Conservation (phyloP, 345 rosid genomes). For the Euphorbia peplus region DNA sequence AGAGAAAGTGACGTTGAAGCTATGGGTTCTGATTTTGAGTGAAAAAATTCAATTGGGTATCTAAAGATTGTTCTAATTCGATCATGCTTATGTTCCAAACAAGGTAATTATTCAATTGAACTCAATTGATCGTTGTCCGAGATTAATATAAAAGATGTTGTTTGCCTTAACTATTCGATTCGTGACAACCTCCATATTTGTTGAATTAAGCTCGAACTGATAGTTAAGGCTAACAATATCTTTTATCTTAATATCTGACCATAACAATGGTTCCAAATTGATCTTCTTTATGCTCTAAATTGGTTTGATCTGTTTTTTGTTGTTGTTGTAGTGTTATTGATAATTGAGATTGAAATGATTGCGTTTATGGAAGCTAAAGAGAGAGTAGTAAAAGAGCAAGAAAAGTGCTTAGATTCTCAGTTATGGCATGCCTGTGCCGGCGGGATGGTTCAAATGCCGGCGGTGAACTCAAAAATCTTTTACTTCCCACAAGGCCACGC, state of each 20-base stretch:
- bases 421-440: constrained; percentile 38
- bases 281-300: no score
- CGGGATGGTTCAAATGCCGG: constrained; percentile 32
- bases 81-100: constrained; percentile 12
- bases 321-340: constrained; percentile 19
- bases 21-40: background rate
- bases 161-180: no score
- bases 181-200: no score
- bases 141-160: no score
- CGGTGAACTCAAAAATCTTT: constrained; percentile 21
- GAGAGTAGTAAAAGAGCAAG: constrained; percentile 35
- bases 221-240: no score
- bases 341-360: constrained; percentile 40
- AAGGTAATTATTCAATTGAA: constrained; percentile 25
- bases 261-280: no score
- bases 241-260: no score
- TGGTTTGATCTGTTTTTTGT: constrained; percentile 12
- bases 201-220: no score
- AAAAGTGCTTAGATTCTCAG: constrained; percentile 29
- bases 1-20: background rate
- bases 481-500: constrained; percentile 33
- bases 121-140: no score
- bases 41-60: background rate
- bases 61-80: constrained; percentile 9
- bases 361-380: constrained; percentile 64